Evolutionary conservation across 495 filamentous ascomycete genomes (phyloP).

Genomic region (Bacidia rubella): DNA sequence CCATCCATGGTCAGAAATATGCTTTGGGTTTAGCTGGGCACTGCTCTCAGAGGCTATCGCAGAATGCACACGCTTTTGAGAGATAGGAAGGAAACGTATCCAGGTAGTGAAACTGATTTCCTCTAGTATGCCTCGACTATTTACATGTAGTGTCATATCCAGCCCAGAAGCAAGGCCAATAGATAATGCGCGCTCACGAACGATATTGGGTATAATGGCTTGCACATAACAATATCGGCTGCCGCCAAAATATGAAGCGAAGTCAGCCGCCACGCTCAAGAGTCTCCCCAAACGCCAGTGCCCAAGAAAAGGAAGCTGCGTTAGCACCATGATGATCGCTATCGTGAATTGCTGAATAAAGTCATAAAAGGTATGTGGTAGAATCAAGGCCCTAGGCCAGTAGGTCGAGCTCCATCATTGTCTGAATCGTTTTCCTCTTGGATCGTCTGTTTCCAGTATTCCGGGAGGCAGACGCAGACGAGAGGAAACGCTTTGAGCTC

Average conservation of each 20-base stretch:
- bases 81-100: too few relatives aligned
- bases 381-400: slow-evolving; percentile 6
- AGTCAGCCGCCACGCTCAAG: background rate
- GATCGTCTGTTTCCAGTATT: slow-evolving; percentile 95
- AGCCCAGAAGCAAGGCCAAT: background rate
- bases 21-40: too few relatives aligned
- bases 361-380: too few relatives aligned
- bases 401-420: slow-evolving; percentile 16
- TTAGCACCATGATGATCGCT: background rate
- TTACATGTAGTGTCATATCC: slow-evolving; percentile 1
- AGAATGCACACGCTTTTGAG: too few relatives aligned
- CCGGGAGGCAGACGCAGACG: slow-evolving; percentile 92
- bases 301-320: background rate
- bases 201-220: slow-evolving; percentile 4
- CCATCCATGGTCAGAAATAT: too few relatives aligned
- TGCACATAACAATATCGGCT: background rate
- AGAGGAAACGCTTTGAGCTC: slow-evolving; percentile 98
- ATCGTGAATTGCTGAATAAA: background rate
- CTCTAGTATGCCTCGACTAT: background rate
- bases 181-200: slow-evolving; percentile 2
- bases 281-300: slow-evolving; percentile 7
- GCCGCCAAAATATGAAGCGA: background rate
- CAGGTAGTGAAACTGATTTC: too few relatives aligned
- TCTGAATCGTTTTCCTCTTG: slow-evolving; percentile 55
- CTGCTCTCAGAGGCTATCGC: too few relatives aligned